phyloP scores from a whole-genome alignment of 441 rosid species.

The Arabidopsis lyrata region DNA sequence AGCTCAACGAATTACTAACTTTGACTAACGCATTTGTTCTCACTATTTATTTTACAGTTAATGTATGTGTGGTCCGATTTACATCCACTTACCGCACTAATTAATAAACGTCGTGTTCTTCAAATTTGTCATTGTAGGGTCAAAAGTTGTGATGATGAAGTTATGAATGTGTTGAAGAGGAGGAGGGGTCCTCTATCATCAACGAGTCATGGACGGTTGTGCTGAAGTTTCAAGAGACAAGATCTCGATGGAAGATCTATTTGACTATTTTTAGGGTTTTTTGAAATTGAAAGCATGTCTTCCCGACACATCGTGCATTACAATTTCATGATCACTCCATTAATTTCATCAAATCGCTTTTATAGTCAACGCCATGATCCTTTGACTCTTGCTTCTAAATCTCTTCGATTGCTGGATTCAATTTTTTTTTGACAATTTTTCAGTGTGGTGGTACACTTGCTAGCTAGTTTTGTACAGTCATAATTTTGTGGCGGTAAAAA shows the following conservation, averaged over 20 bases:
- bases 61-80: background rate
- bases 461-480: background rate
- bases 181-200: conserved; percentile 47
- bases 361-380: conserved; percentile 26
- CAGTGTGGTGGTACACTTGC: background rate
- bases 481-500: background rate
- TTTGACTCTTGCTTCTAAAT: conserved; percentile 32
- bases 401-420: conserved; percentile 7
- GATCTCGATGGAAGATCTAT: conserved; percentile 37
- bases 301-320: conserved; percentile 42
- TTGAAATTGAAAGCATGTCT: conserved; percentile 29
- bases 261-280: conserved; percentile 26
- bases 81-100: conserved; percentile 10
- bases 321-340: conserved; percentile 29
- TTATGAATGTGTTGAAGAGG: conserved; percentile 35
- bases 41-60: background rate
- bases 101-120: conserved; percentile 18
- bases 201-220: conserved; percentile 39
- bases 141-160: conserved; percentile 45
- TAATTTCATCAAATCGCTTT: conserved; percentile 25
- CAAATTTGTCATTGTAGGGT: conserved; percentile 36
- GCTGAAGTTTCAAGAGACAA: conserved; percentile 38
- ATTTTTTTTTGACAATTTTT: too few species aligned
- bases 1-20: background rate
- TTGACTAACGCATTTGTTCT: background rate